Evolutionary conservation across 1,139 yeast species (phyloP).

Genomic region (Meyerozyma elateridarum): DNA sequence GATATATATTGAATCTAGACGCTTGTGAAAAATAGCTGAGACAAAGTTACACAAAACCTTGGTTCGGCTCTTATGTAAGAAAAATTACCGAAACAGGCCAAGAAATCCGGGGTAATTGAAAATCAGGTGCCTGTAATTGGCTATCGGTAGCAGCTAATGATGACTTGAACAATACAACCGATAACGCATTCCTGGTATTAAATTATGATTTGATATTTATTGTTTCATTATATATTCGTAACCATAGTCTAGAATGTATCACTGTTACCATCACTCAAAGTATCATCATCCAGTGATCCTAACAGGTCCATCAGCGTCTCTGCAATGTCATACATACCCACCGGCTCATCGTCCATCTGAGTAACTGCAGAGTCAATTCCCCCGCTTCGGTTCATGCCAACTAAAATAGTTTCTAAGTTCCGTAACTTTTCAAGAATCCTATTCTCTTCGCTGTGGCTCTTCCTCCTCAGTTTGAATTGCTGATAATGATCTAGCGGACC

Average conservation of each 20-base stretch:
- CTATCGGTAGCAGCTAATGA: too few species aligned
- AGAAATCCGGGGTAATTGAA: not conserved
- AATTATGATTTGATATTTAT: too few species aligned
- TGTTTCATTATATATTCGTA: too few species aligned
- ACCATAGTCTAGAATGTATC: not conserved
- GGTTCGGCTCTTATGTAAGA: not conserved
- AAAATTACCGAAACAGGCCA: conserved; percentile 3
- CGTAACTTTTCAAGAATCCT: conserved; percentile 2
- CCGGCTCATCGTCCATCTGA: not conserved
- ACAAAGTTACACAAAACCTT: conserved; percentile 2
- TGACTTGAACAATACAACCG: too few species aligned
- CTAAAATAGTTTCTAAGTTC: conserved; percentile 1
- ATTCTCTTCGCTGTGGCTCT: not conserved
- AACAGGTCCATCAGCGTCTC: conserved; percentile 5
- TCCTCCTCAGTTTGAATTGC: conserved; percentile 3
- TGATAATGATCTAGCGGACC: conserved; percentile 1
- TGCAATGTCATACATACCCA: conserved; percentile 3
- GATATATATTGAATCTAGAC: too few species aligned
- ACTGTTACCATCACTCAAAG: conserved; percentile 3
- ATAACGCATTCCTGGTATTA: too few species aligned
- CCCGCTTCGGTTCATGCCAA: not conserved
- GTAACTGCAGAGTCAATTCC: not conserved
- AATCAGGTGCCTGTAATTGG: conserved; percentile 2
- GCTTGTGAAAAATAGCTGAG: conserved; percentile 2
- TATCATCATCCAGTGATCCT: conserved; percentile 2